These are phyloP conservation scores for Apiosordaria backusii DNA, from an alignment of 495 filamentous ascomycete species.

Conservation along the genomic window DNA sequence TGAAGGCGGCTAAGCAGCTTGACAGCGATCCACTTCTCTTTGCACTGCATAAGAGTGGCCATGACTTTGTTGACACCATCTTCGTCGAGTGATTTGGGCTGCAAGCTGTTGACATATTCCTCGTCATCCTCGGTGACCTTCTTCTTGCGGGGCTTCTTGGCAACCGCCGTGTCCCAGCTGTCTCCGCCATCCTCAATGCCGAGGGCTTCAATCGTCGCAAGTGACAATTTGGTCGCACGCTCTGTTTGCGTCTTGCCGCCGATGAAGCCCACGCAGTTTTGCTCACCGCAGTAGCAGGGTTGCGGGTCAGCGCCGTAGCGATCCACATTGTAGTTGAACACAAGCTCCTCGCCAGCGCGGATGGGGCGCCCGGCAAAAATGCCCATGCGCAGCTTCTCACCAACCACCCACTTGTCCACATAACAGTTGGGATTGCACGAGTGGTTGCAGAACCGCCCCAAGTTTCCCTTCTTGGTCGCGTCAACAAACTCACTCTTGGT, in stretches of 20 bases:
- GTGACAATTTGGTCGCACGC: constrained; percentile 84
- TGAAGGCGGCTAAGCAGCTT: constrained; percentile 90
- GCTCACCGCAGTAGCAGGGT: constrained; percentile 92
- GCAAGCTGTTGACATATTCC: constrained; percentile 88
- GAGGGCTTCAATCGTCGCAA: constrained; percentile 88
- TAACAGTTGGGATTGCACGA: constrained; percentile 99
- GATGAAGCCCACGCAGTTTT: constrained; percentile 94
- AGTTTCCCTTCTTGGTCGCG: constrained; percentile 93
- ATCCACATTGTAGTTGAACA: constrained; percentile 99
- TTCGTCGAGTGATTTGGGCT: constrained; percentile 80
- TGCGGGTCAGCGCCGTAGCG: constrained; percentile 96
- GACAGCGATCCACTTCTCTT: constrained; percentile 98
- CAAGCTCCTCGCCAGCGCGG: constrained; percentile 86
- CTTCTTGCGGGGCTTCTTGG: constrained; percentile 88
- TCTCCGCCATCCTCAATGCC: constrained; percentile 85
- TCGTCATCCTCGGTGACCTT: constrained; percentile 93
- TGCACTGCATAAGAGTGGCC: constrained; percentile 97
- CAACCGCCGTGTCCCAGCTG: constrained; percentile 83
- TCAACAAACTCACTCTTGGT: constrained; percentile 96
- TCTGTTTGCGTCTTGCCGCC: constrained; percentile 97
- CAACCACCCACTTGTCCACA: constrained; percentile 99
- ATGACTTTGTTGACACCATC: constrained; percentile 94
- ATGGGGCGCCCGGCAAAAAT: constrained; percentile 92
- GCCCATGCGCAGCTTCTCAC: constrained; percentile 97
- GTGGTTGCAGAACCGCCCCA: constrained; percentile 97